Percentiles rank a stretch among this genome's conserved stretches.
Conservation (phyloP, 495 filamentous ascomycete genomes). For the Trichocladium uniseriatum region DNA sequence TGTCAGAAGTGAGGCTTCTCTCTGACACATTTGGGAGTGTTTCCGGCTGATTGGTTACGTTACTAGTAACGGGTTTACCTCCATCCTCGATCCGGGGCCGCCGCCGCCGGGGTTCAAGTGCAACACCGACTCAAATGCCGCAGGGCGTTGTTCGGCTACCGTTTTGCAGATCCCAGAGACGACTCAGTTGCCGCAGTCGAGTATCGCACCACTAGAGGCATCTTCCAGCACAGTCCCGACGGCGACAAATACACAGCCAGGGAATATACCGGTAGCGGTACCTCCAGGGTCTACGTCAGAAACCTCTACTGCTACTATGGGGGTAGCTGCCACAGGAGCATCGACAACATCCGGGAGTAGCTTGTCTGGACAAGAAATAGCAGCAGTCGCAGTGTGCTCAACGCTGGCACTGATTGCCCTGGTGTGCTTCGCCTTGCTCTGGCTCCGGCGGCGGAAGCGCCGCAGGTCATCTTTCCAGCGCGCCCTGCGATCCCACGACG, state of each 20-base stretch:
- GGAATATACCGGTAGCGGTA: neutral
- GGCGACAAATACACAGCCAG: neutral
- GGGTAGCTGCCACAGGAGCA: conserved; percentile 1
- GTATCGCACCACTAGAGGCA: neutral
- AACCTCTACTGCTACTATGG: neutral
- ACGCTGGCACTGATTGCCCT: conserved; percentile 29
- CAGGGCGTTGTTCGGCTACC: conserved; percentile 5
- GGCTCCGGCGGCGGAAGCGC: conserved; percentile 26
- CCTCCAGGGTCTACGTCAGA: neutral
- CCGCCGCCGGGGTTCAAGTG: conserved; percentile 20
- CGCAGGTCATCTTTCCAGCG: conserved; percentile 10
- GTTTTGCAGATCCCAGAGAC: conserved; percentile 1
- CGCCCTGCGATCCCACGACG: conserved; percentile 9
- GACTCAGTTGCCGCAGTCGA: neutral
- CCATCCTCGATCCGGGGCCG: conserved; percentile 33
- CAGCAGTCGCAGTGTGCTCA: conserved; percentile 35
- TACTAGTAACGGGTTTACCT: conserved; percentile 28
- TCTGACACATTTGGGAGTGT: neutral
- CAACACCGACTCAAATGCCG: conserved; percentile 4
- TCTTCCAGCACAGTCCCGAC: neutral
- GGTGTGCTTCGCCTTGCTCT: conserved; percentile 18
- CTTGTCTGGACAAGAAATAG: conserved; percentile 31
- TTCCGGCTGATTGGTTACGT: neutral
- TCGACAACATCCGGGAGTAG: conserved; percentile 14
- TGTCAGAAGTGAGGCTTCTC: conserved; percentile 35